Evolutionary conservation across 768 basidiomycete species (phyloP), one percentile per base, ranked within the genome.

Genomic region (Vararia minispora): DNA sequence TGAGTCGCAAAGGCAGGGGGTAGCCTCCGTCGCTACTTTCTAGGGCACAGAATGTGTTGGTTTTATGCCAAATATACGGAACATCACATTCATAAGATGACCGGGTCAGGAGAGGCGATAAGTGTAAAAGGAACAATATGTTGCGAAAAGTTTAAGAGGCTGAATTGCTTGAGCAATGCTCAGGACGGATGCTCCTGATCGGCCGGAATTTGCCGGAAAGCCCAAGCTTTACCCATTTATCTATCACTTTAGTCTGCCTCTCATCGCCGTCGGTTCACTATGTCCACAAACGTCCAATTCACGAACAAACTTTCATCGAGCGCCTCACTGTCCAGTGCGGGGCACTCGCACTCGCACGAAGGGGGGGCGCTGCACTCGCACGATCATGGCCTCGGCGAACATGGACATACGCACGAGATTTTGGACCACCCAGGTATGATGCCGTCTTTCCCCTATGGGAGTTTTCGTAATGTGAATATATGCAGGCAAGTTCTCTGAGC

Each of bases 341-440:
- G 55, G 13, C 57, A 65, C 32, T 36, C 56, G 3, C 76, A 79
- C 51, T 62, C 71, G 9, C 81, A 87, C 53, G 73, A 63, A 53
- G 40, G 59, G 52, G 30, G 62, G 53, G 11, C 56, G 45, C 6
- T 29, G 53, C 64, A 70, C 34, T 60, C 58, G 9, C 78, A 81
- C 45, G 66, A 70, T 33, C 76, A 76, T 49, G 72, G 62, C 13
- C 49, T 46, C 8, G 69, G 67, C 29, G 90, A 92, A 37, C 92
- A 97, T 52, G 92, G 92, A 4, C 94, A 97, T 51, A 90, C 90
- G 0, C 94, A 97, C 56, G 94, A 97, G 45, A 79, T 86, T 51
- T 68, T 94, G 33, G 89, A 95, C 39, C 69, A 95, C 60, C 70
- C 91, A 41, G 92, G 92, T 82, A 54, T 28, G 64, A 47, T 14